phyloP scores from a whole-genome alignment of 192 early-diverging fungal species.

The Kappamyces sp. region DNA sequence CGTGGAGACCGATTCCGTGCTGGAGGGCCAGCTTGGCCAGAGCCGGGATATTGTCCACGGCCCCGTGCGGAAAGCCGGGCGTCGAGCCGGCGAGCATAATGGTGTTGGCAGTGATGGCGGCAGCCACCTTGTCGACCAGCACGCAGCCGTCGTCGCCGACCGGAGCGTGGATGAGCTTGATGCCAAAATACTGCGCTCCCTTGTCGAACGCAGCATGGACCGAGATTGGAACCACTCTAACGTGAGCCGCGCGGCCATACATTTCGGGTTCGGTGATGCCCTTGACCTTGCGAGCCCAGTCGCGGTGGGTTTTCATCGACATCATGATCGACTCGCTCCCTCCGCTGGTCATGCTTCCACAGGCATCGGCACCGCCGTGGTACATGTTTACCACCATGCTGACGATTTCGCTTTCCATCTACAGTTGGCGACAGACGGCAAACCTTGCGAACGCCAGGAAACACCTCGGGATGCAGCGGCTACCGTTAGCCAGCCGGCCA shows the following conservation, averaged over 20 bases:
- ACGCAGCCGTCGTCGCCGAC: slow-evolving; percentile 74
- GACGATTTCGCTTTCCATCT: slow-evolving; percentile 93
- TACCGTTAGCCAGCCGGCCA: too few relatives aligned
- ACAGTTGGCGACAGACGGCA: too few relatives aligned
- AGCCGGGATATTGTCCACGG: slow-evolving; percentile 80
- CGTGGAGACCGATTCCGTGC: slow-evolving; percentile 80
- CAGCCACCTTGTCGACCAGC: slow-evolving; percentile 65
- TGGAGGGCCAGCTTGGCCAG: slow-evolving; percentile 73
- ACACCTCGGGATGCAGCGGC: slow-evolving; percentile 91
- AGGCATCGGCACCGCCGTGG: slow-evolving; percentile 64
- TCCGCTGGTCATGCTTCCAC: slow-evolving; percentile 87
- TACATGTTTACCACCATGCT: slow-evolving; percentile 87
- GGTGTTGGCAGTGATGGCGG: slow-evolving; percentile 86
- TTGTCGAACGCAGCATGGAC: slow-evolving; percentile 96
- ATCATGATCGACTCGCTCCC: slow-evolving; percentile 93
- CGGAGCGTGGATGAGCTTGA: slow-evolving; percentile 80
- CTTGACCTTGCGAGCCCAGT: slow-evolving; percentile 68
- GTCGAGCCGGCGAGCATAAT: slow-evolving; percentile 86
- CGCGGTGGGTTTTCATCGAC: slow-evolving; percentile 90
- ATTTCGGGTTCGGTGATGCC: slow-evolving; percentile 89
- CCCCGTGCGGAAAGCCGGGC: slow-evolving; percentile 89
- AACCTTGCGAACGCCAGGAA: slow-evolving; percentile 89
- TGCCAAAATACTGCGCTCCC: slow-evolving; percentile 84
- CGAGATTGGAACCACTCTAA: slow-evolving; percentile 81
- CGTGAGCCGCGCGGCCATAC: slow-evolving; percentile 33